phyloP scores from a whole-genome alignment of 2,329 filamentous ascomycete genomes.

The Scedosporium boydii region DNA sequence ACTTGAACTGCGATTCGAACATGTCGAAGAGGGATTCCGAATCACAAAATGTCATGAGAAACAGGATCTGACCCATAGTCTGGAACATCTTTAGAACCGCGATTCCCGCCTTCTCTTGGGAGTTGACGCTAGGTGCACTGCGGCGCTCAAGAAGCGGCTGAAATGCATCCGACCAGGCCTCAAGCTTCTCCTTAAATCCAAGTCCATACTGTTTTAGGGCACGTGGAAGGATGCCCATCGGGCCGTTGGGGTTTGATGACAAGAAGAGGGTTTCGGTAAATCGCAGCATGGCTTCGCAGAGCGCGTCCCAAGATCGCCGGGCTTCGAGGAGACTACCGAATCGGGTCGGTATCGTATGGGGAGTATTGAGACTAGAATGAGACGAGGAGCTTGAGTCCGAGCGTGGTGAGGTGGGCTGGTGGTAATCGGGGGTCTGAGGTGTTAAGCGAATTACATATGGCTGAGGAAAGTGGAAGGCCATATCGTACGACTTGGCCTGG shows the following conservation, averaged over 20 bases:
- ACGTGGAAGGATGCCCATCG: slow-evolving; percentile 42
- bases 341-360: not conserved
- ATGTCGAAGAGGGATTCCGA: slow-evolving; percentile 49
- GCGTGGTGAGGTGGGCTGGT: slow-evolving; percentile 23
- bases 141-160: slow-evolving; percentile 43
- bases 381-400: slow-evolving; percentile 34
- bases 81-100: slow-evolving; percentile 54
- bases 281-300: slow-evolving; percentile 46
- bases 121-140: slow-evolving; percentile 35
- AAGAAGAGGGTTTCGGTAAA: slow-evolving; percentile 48
- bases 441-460: slow-evolving; percentile 49
- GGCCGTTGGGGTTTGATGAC: slow-evolving; percentile 35
- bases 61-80: slow-evolving; percentile 47
- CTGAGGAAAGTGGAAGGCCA: slow-evolving; percentile 58
- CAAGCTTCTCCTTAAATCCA: slow-evolving; percentile 38
- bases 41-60: slow-evolving; percentile 50
- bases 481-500: slow-evolving; percentile 58
- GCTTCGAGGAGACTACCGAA: slow-evolving; percentile 31
- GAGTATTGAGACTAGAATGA: slow-evolving; percentile 6
- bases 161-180: slow-evolving; percentile 47
- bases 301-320: slow-evolving; percentile 43
- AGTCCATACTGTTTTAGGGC: slow-evolving; percentile 37
- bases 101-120: slow-evolving; percentile 50
- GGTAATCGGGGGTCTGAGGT: slow-evolving; percentile 7
- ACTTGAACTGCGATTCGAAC: slow-evolving; percentile 40